Evolutionary conservation across 169 alveolate genomes (phyloP).

Genomic region (Eimeria maxima): DNA sequence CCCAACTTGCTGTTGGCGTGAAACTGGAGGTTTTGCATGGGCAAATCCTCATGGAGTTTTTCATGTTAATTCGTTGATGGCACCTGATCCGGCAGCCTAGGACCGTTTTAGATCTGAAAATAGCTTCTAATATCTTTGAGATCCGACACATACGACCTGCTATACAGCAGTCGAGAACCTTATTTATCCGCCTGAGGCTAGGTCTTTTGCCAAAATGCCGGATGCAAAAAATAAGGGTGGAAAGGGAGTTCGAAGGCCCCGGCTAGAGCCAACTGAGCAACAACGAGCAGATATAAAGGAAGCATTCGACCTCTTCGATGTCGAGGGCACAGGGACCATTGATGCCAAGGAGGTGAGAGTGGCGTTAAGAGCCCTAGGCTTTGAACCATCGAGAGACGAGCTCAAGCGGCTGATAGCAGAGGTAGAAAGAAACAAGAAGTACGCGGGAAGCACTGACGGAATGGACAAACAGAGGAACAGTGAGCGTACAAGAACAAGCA

Average conservation of each 20-base stretch:
- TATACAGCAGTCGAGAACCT: not conserved
- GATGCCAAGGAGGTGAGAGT: slow-evolving; percentile 98
- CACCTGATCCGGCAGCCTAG: not conserved
- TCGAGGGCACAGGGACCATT: slow-evolving; percentile 93
- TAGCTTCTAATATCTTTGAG: not conserved
- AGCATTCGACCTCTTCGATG: slow-evolving; percentile 98
- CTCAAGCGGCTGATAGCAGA: slow-evolving; percentile 87
- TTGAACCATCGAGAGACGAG: slow-evolving; percentile 98
- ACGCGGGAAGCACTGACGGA: slow-evolving; percentile 32
- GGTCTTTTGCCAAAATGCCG: slow-evolving; percentile 16
- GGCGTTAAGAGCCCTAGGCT: slow-evolving; percentile 99
- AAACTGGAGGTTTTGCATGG: no score
- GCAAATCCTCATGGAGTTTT: no score
- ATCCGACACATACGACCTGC: not conserved
- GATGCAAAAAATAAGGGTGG: slow-evolving; percentile 20
- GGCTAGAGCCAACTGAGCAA: slow-evolving; percentile 76
- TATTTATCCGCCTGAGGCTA: not conserved
- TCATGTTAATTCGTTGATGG: not conserved
- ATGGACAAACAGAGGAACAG: slow-evolving; percentile 57
- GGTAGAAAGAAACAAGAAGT: slow-evolving; percentile 82
- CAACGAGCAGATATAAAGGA: slow-evolving; percentile 92
- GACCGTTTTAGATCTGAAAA: not conserved
- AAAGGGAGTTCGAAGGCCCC: slow-evolving; percentile 56
- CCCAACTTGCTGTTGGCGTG: not conserved
- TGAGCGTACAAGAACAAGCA: not conserved